Conservation (phyloP, 2,329 filamentous ascomycete genomes). For the Xylariaceae sp. region DNA sequence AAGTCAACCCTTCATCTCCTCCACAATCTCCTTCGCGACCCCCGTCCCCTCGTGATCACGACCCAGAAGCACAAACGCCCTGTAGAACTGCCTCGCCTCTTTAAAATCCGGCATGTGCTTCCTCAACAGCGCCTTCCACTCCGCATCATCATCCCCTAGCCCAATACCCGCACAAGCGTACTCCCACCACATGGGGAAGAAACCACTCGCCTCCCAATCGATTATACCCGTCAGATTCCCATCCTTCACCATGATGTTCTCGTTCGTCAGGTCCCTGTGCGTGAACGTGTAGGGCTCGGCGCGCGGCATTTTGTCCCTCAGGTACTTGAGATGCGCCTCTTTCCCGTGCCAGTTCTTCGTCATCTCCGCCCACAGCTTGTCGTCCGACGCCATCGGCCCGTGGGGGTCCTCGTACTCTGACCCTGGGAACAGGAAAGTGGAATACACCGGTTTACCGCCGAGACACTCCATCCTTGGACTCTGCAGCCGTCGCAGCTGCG, state of each 20-base stretch:
- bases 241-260: not conserved
- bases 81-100: too few relatives aligned
- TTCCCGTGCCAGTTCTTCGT: not conserved
- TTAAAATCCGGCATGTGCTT: too few relatives aligned
- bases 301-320: not conserved
- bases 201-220: not conserved
- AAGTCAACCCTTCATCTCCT: too few relatives aligned
- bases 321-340: not conserved
- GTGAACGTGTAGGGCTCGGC: not conserved
- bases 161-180: not conserved
- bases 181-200: not conserved
- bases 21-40: too few relatives aligned
- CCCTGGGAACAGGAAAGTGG: too few relatives aligned
- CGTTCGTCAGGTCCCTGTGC: not conserved
- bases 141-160: not conserved
- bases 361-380: not conserved
- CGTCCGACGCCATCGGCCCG: not conserved
- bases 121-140: not conserved
- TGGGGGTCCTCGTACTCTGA: not conserved
- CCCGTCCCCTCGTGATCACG: too few relatives aligned
- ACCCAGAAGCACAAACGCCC: too few relatives aligned
- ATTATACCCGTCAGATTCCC: not conserved
- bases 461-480: too few relatives aligned
- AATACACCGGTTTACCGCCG: too few relatives aligned
- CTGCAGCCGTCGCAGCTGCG: too few relatives aligned